Evolutionary conservation across 2,329 filamentous ascomycete genomes (phyloP), one percentile per base, ranked within the genome.

Genomic region (Fusarium lyarnte): DNA sequence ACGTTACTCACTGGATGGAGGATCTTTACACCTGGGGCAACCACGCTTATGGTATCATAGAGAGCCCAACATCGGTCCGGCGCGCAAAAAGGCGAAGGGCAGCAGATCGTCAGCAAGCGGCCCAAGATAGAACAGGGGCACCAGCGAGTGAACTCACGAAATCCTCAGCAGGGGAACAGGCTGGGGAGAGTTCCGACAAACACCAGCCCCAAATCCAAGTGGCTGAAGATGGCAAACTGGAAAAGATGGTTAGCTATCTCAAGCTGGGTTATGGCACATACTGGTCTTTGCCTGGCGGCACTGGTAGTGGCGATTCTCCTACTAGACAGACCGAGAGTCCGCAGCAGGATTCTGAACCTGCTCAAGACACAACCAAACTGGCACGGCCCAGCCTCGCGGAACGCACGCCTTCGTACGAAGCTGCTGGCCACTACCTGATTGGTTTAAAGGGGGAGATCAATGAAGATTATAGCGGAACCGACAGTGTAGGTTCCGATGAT

Each of bases 1-100:
- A 92, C 75, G 79, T 98, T 31, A 92, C 92, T 2, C 89, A 92
- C 61, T 98, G 95, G 95, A 92, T 96, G 87, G 93, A 97, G 80
- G 92, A 93, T 77, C 87, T 98, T 5, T 97, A 96, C 80, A 91
- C 87, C 35, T 94, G 94, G 85, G 95, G 95, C 5, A 90, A 93
- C 58, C 88, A 93, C 77, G 91, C 95, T 5, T 98, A 97, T 79
- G 95, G 95, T 8, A 89, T 98, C 11, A 88, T 89, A 58, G 92
- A 97, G 39, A 94, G 94, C 73, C 93, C 94, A 19, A 89, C 88
- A 4, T 91, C 93, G 3, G 87, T 87, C 66, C 88, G 92, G 36
- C 85, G 87, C 52, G 81, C 83, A 71, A 87, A 80, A 77, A 79
- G 73, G 29, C 81, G 77, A 59, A 81, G 82, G 78, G 61, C 66